Evolutionary conservation across 805 yeast species (phyloP), one percentile per base, ranked within the genome.

Genomic region (Candida fluviatilis): DNA sequence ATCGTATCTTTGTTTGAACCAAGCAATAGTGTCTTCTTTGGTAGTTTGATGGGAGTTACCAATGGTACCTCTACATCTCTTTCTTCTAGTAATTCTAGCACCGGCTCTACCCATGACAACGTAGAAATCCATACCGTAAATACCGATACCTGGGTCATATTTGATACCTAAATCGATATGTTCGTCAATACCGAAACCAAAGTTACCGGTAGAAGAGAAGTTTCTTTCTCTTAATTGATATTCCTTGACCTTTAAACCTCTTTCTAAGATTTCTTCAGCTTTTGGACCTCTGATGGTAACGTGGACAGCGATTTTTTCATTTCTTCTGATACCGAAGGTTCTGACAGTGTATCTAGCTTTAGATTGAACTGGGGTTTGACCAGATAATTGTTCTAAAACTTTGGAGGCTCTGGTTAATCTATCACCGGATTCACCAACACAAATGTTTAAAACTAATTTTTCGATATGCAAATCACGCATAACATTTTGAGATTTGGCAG

Each of bases 341-440:
- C 99, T 89, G 66, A 93, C 97, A 57, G 99, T 93, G 88, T 93
- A 93, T 81, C 99, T 87, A 64, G 99, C 99, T 84, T 93, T 93
- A 63, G 98, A 90, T 75, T 87, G 96, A 62, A 93, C 99, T 73
- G 99, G 99, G 65, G 99, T 93, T 80, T 93, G 99, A 90, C 99
- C 99, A 60, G 98, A 91, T 65, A 93, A 85, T 81, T 93, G 99
- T 80, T 93, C 99, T 70, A 93, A 82, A 66, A 93, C 99, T 83
- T 93, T 93, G 70, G 99, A 93, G 63, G 99, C 99, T 86, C 99
- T 91, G 80, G 99, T 93, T 75, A 93, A 88, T 84, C 98, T 86
- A 77, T 93, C 99, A 82, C 99, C 99, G 75, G 97, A 90, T 80
- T 93, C 99, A 80, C 99, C 99, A 75, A 93, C 99, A 76, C 95